Percentiles rank a stretch among this genome's conserved stretches.
Conservation (phyloP, 2,329 filamentous ascomycete genomes). For the Neonectria faginata region DNA sequence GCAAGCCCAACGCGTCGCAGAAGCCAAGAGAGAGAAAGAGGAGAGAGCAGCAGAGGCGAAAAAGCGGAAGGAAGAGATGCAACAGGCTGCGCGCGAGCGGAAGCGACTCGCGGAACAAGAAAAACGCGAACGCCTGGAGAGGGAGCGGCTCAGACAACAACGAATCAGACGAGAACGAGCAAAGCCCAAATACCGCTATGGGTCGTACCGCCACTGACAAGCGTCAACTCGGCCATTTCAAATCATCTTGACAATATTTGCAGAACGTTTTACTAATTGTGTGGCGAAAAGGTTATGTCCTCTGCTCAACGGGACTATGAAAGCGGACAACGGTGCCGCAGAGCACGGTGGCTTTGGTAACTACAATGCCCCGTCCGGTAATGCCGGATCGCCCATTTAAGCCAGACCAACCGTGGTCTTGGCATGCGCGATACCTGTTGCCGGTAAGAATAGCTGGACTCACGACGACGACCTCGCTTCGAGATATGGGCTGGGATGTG, state of each 20-base stretch:
- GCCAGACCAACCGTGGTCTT: not conserved
- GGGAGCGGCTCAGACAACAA: constrained; percentile 34
- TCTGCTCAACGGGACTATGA: constrained; percentile 85
- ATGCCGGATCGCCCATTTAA: constrained; percentile 51
- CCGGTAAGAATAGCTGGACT: not conserved
- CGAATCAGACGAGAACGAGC: constrained; percentile 34
- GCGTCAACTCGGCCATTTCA: constrained; percentile 23
- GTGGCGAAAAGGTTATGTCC: constrained; percentile 76
- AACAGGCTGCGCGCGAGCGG: constrained; percentile 32
- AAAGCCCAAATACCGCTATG: constrained; percentile 39
- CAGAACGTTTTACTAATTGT: constrained; percentile 38
- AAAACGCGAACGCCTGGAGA: constrained; percentile 28
- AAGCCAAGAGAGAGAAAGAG: constrained; percentile 30
- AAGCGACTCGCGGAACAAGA: constrained; percentile 30
- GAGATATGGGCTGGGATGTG: constrained; percentile 1
- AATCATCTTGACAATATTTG: constrained; percentile 29
- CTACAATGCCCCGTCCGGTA: constrained; percentile 56
- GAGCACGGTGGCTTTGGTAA: constrained; percentile 71
- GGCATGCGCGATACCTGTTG: not conserved
- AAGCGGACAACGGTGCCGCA: constrained; percentile 65
- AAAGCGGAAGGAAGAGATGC: constrained; percentile 34
- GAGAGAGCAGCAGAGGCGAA: constrained; percentile 33
- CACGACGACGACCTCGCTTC: not conserved
- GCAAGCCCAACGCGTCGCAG: constrained; percentile 32
- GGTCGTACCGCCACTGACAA: constrained; percentile 37